phyloP scores from a whole-genome alignment of 2,329 filamentous ascomycete genomes.

The Aspergillus sp. region DNA sequence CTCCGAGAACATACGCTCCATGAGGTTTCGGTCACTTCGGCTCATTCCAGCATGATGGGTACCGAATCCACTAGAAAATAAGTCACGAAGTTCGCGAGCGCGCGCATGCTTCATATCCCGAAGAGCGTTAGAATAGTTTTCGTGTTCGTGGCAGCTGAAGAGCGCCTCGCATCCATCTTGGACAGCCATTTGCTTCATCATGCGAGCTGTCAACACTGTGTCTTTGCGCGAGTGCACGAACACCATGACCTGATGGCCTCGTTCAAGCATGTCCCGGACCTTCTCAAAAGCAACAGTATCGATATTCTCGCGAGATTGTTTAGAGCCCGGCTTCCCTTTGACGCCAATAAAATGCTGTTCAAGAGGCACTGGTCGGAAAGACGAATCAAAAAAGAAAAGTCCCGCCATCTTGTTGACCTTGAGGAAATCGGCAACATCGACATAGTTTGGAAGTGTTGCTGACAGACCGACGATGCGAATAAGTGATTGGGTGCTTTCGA shows the following conservation, averaged over 20 bases:
- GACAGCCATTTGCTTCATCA: conserved; percentile 79
- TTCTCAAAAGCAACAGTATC: conserved; percentile 90
- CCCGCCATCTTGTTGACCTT: conserved; percentile 92
- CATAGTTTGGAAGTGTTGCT: conserved; percentile 92
- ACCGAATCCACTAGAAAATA: conserved; percentile 86
- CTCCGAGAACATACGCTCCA: conserved; percentile 86
- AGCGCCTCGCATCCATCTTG: conserved; percentile 78
- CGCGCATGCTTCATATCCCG: conserved; percentile 83
- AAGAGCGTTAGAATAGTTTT: conserved; percentile 74
- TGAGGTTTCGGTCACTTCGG: conserved; percentile 88
- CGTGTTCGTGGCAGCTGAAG: conserved; percentile 77
- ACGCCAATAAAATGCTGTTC: conserved; percentile 98
- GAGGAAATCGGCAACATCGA: conserved; percentile 95
- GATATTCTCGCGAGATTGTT: conserved; percentile 81
- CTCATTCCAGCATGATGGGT: conserved; percentile 98
- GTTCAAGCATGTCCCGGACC: conserved; percentile 85
- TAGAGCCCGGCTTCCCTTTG: conserved; percentile 79
- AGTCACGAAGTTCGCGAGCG: conserved; percentile 81
- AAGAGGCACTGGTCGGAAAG: conserved; percentile 91
- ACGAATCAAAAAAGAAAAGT: conserved; percentile 94
- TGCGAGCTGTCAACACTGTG: conserved; percentile 82
- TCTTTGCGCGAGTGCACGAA: conserved; percentile 98
- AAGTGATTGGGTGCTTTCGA: conserved; percentile 95
- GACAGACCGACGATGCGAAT: conserved; percentile 96
- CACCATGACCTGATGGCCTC: conserved; percentile 97